These are phyloP conservation scores for Dactylorhiza incarnata DNA, from an alignment of 106 monocot species.

Conservation along the genomic window DNA sequence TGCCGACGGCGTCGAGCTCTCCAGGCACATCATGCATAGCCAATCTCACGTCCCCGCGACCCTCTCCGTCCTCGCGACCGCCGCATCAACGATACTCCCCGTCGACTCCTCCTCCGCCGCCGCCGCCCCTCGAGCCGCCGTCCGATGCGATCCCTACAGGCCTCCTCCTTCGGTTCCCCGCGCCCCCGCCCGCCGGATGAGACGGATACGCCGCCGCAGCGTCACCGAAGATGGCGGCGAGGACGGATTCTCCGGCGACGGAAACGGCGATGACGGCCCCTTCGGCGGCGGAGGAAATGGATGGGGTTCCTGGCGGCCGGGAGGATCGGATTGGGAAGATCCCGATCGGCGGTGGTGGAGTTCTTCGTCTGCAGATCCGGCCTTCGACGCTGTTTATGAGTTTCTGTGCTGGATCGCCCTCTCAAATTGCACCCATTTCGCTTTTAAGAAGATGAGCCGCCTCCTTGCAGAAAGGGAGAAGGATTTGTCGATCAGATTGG, in stretches of 20 bases:
- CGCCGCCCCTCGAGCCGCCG: conserved; percentile 13
- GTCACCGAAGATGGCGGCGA: conserved; percentile 12
- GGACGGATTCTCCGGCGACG: conserved; percentile 26
- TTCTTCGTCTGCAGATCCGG: conserved; percentile 38
- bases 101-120: conserved; percentile 21
- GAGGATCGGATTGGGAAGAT: conserved; percentile 22
- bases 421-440: conserved; percentile 63
- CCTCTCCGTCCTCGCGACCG: conserved; percentile 20
- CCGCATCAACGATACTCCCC: conserved; percentile 17
- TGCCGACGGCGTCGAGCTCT: conserved; percentile 1
- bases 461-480: conserved; percentile 38
- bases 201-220: conserved; percentile 20
- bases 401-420: conserved; percentile 54
- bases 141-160: conserved; percentile 30
- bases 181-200: conserved; percentile 40
- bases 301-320: conserved; percentile 17
- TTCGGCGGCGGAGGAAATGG: conserved; percentile 26
- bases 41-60: conserved; percentile 2
- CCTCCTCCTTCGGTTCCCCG: conserved; percentile 24
- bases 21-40: conserved; percentile 12
- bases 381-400: conserved; percentile 56
- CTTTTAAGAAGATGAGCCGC: conserved; percentile 42
- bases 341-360: conserved; percentile 10
- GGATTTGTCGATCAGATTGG: conserved; percentile 20
- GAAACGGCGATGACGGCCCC: background rate